Percentiles rank a stretch among this genome's conserved stretches.
phyloP scores from a whole-genome alignment of 2,329 filamentous ascomycete genomes.

The Sarocladium strictum region DNA sequence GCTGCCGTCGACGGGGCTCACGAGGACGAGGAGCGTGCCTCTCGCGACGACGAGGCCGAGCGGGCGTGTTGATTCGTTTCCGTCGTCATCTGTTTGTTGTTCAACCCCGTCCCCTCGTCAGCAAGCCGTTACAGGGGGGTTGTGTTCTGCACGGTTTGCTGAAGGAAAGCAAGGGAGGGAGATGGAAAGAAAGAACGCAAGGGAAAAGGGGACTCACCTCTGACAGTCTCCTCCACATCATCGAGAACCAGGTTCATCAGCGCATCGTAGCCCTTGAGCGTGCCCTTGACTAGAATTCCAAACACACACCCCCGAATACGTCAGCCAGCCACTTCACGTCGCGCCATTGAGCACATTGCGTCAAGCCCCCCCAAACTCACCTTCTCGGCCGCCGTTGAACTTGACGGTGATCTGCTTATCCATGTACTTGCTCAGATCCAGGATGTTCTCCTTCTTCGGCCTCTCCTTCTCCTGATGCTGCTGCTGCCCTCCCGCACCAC shows the following conservation, averaged over 20 bases:
- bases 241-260: constrained; percentile 97
- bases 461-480: constrained; percentile 62
- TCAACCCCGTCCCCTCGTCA: too few relatives aligned
- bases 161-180: too few relatives aligned
- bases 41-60: constrained; percentile 85
- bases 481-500: constrained; percentile 36
- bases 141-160: too few relatives aligned
- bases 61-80: constrained; percentile 74
- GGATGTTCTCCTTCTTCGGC: constrained; percentile 97
- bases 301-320: too few relatives aligned
- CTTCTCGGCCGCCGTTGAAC: constrained; percentile 91
- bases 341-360: constrained; percentile 10
- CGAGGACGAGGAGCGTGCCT: constrained; percentile 85
- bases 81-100: constrained; percentile 69
- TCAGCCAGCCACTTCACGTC: too few relatives aligned
- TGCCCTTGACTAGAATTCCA: constrained; percentile 65
- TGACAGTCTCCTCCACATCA: constrained; percentile 83
- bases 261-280: constrained; percentile 91
- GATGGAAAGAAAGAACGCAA: too few relatives aligned
- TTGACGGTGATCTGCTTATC: constrained; percentile 94
- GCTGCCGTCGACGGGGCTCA: constrained; percentile 89
- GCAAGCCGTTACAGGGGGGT: too few relatives aligned
- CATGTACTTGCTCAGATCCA: constrained; percentile 93
- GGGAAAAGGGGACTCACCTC: constrained; percentile 58
- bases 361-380: constrained; percentile 38